Base-by-base conservation (phyloP, 2,329 filamentous ascomycete species). In the Curvularia sp. region DNA sequence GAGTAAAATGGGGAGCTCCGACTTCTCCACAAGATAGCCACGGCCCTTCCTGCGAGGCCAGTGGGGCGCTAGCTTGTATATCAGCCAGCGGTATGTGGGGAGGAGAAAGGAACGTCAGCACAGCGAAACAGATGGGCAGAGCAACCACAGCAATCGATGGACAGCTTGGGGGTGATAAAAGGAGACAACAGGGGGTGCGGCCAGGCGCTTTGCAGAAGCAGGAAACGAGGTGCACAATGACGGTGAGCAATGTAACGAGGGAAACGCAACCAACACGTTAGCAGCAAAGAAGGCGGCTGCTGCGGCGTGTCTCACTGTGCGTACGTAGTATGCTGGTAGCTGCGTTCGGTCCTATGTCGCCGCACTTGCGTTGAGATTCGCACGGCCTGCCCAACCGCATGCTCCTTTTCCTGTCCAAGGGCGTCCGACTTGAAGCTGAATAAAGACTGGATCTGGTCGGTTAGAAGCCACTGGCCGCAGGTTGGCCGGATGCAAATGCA, bases 11-110 rank as follows among this genome's bases (percentile, higher is more conserved):
- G 53, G 49, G 27, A 55, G 54, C 54, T 59, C 61, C 56, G 61
- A 56, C 53, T 60, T 63, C 61, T 66, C 63, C 61, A 63, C 63
- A 59, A 49, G 55, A 46, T 51, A 42, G 51, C 46, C 28, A 43
- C 39, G 52, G 57, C 27, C 41, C 58, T 54, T 54, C 43, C 25
- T 48, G 38, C 27, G 30, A 59, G 25, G 36, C 28, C 55, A 63
- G 63, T 65, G 64, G 64, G 61, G 53, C 61, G 64, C 64, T 66
- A 66, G 51, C 43, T 38, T 39, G 45, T 60, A 49, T 53, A 42
- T 59, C 50, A 45, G 49, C 28, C 25, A 47, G 48, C 30, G 12
- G 48, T 41, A 63, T 66, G 61, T 66, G 64, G 61, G 64, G 61
- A 61, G 49, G 42, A 42, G 51, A 15, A 54, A 28, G 25, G 42